Percentiles rank a stretch among this genome's conserved stretches.
Conservation (phyloP, 768 basidiomycete species). For the Kwoniella mangroviensis region DNA sequence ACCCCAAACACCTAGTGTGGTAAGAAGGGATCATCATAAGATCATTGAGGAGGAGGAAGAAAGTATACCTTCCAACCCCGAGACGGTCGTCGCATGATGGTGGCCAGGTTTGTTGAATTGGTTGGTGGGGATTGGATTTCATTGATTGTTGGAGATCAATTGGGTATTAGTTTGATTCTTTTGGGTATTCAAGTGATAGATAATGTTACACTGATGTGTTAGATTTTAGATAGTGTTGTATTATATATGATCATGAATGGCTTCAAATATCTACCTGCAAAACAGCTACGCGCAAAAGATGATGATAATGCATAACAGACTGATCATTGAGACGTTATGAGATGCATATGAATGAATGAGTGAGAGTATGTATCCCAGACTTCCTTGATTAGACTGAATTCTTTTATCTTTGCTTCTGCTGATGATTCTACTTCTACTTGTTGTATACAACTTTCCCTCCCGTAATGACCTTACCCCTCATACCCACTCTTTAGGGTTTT, state of each 20-base stretch:
- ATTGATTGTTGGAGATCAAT: no score
- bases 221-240: no score
- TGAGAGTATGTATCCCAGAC: not conserved
- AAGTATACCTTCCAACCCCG: not conserved
- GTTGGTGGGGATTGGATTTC: no score
- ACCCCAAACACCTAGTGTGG: not conserved
- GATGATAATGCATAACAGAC: no score
- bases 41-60: conserved; percentile 1
- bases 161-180: no score
- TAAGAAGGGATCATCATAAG: not conserved
- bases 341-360: not conserved
- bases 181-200: no score
- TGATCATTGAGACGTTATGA: not conserved
- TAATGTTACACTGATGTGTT: no score
- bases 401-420: not conserved
- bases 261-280: no score
- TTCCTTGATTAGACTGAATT: not conserved
- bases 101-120: not conserved
- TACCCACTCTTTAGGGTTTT: conserved; percentile 70
- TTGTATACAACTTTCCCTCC: not conserved
- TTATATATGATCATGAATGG: no score
- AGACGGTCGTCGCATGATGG: conserved; percentile 4
- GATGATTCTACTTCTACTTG: not conserved
- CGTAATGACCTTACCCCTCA: not conserved
- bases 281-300: no score